Percentiles rank a stretch among this genome's conserved stretches.
phyloP scores from a whole-genome alignment of 169 alveolate species.

The Cytauxzoon felis region DNA sequence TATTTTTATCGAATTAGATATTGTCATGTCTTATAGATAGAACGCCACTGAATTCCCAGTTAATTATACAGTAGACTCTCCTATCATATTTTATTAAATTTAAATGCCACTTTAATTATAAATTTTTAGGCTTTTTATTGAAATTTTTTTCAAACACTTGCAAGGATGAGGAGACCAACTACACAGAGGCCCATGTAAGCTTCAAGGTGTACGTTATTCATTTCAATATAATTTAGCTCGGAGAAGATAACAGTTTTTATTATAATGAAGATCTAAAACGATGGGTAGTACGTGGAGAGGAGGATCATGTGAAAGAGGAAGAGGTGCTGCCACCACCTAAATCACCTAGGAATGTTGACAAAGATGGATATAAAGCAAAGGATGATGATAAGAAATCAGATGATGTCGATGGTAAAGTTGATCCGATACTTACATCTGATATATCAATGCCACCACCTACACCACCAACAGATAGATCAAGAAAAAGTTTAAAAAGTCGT shows the following conservation, averaged over 20 bases:
- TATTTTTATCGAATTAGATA: too few relatives aligned
- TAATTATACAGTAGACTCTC: too few relatives aligned
- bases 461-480: neutral
- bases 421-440: neutral
- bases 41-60: too few relatives aligned
- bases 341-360: neutral
- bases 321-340: slow-evolving; percentile 35
- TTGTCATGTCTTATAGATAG: too few relatives aligned
- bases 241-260: slow-evolving; percentile 82
- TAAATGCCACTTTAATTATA: too few relatives aligned
- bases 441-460: neutral
- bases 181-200: slow-evolving; percentile 63
- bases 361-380: slow-evolving; percentile 4
- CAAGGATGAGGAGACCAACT: slow-evolving; percentile 23
- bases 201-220: neutral
- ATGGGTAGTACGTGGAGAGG: slow-evolving; percentile 86
- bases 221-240: slow-evolving; percentile 64
- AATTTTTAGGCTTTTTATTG: slow-evolving; percentile 22
- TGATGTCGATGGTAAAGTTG: neutral
- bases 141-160: slow-evolving; percentile 5
- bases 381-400: neutral
- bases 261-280: slow-evolving; percentile 78
- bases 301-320: slow-evolving; percentile 61
- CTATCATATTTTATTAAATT: too few relatives aligned
- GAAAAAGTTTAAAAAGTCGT: slow-evolving; percentile 63